phyloP scores from a whole-genome alignment of 192 early-diverging fungal species.

The Backusella parvicylindrica region DNA sequence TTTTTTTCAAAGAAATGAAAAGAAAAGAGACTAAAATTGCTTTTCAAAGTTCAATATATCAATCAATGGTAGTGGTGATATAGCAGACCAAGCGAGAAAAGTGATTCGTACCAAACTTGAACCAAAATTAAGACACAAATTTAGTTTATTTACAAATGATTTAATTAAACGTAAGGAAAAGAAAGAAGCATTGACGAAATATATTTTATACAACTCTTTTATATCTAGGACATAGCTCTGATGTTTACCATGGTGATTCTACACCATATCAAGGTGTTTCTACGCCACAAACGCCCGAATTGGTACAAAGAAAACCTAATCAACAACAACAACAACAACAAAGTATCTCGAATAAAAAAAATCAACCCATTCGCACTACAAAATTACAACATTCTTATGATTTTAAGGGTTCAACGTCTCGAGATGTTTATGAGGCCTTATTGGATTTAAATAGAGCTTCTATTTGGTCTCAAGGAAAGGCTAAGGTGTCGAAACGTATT shows the following conservation, averaged over 20 bases:
- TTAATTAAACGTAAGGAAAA: conserved; percentile 58
- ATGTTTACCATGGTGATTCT: conserved; percentile 76
- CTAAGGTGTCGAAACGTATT: conserved; percentile 31
- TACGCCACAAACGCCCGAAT: conserved; percentile 35
- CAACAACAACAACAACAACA: conserved; percentile 24
- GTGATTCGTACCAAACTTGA: conserved; percentile 67
- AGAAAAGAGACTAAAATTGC: not conserved
- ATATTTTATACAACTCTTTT: not conserved
- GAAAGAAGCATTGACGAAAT: not conserved
- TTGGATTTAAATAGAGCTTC: conserved; percentile 68
- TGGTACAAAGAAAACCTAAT: conserved; percentile 28
- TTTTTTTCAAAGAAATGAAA: not conserved
- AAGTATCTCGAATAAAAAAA: not conserved
- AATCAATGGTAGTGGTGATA: conserved; percentile 44
- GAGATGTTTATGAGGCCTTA: conserved; percentile 79
- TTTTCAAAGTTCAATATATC: conserved; percentile 76
- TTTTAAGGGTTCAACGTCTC: conserved; percentile 71
- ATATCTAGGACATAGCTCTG: conserved; percentile 59
- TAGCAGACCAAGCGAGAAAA: conserved; percentile 59
- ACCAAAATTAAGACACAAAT: conserved; percentile 55
- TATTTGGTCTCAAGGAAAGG: conserved; percentile 77
- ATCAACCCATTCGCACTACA: conserved; percentile 50
- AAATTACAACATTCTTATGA: conserved; percentile 73
- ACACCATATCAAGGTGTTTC: no score
- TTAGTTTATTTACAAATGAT: conserved; percentile 64